phyloP scores from a whole-genome alignment of 257 asterid species.

The Phtheirospermum japonicum region DNA sequence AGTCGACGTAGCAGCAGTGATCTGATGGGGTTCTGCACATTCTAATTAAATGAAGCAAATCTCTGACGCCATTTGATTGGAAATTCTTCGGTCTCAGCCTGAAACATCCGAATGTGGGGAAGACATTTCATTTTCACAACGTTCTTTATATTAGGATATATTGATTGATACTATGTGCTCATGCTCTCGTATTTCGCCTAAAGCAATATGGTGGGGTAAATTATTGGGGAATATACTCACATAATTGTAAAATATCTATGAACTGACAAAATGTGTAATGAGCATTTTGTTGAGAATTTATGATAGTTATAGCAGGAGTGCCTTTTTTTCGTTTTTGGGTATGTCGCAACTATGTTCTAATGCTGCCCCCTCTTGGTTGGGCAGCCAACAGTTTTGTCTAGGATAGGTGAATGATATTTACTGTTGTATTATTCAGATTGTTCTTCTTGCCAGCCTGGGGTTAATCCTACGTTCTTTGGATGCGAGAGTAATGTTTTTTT shows the following conservation, averaged over 20 bases:
- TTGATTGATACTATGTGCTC: constrained; percentile 4
- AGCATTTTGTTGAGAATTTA: constrained; percentile 26
- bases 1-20: no score
- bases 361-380: no score
- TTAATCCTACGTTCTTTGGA: no score
- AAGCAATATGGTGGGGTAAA: constrained; percentile 21
- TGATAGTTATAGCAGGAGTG: not conserved
- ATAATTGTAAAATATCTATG: constrained; percentile 15
- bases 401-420: not conserved
- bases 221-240: constrained; percentile 24
- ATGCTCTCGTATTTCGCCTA: constrained; percentile 13
- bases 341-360: not conserved
- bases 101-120: not conserved
- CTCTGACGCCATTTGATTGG: constrained; percentile 13
- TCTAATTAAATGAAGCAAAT: constrained; percentile 34
- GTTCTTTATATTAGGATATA: not conserved
- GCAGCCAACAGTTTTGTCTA: not conserved
- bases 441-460: not conserved
- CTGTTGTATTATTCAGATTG: not conserved
- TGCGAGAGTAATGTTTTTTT: no score
- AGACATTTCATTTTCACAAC: not conserved
- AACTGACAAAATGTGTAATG: constrained; percentile 18
- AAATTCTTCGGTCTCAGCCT: not conserved
- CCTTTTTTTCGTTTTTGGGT: not conserved
- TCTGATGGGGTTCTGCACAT: constrained; percentile 24